Evolutionary conservation across 257 asterid genomes (phyloP).

Genomic region (Cinchona pubescens): DNA sequence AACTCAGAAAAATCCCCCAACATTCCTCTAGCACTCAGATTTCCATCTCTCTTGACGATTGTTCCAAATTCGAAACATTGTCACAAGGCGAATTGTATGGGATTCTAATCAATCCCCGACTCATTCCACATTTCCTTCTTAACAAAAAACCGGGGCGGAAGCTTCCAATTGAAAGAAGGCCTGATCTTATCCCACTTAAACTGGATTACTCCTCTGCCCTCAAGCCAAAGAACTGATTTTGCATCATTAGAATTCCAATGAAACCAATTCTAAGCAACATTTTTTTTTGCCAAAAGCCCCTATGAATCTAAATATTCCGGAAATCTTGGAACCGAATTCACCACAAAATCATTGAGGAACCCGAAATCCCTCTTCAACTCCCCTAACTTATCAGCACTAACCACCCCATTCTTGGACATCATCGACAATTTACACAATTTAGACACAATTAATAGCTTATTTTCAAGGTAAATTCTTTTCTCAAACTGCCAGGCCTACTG

Average conservation of each 20-base stretch:
- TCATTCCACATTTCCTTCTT: slow-evolving; percentile 97
- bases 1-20: slow-evolving; percentile 87
- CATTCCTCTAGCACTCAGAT: slow-evolving; percentile 87
- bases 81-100: slow-evolving; percentile 83
- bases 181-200: slow-evolving; percentile 61
- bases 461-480: slow-evolving; percentile 40
- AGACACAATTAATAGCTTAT: slow-evolving; percentile 55
- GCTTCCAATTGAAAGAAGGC: slow-evolving; percentile 73
- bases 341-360: slow-evolving; percentile 73
- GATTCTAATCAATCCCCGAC: slow-evolving; percentile 87
- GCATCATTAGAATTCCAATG: slow-evolving; percentile 53
- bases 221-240: slow-evolving; percentile 58
- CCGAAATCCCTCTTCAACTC: slow-evolving; percentile 96
- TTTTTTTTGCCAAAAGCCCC: slow-evolving; percentile 70
- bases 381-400: slow-evolving; percentile 58
- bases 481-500: slow-evolving; percentile 50
- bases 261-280: slow-evolving; percentile 59
- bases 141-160: slow-evolving; percentile 63
- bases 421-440: slow-evolving; percentile 79
- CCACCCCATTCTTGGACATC: slow-evolving; percentile 67
- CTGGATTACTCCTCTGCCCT: slow-evolving; percentile 80
- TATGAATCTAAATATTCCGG: slow-evolving; percentile 56
- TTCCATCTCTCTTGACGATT: slow-evolving; percentile 77
- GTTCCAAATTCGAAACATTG: slow-evolving; percentile 58
- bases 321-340: slow-evolving; percentile 61